Evolutionary conservation across 345 rosid species (phyloP).

Genomic region (Capsella bursapastoris): DNA sequence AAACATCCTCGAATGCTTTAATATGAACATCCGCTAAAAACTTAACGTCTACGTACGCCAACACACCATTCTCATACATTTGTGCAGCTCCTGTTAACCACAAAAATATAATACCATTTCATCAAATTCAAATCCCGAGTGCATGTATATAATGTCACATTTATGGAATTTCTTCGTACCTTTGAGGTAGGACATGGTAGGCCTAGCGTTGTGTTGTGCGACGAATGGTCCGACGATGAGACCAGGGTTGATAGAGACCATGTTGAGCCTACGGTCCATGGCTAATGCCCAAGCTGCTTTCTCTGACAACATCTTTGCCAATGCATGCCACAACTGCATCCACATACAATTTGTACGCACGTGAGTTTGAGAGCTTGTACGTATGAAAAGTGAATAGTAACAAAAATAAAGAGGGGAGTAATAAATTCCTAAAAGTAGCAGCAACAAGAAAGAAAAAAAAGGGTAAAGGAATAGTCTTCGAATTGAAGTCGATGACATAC

Average conservation of each 20-base stretch:
- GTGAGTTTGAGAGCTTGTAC: slow-evolving; percentile 23
- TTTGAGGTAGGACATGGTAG: slow-evolving; percentile 84
- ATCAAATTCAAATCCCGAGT: not conserved
- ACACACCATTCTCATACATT: slow-evolving; percentile 87
- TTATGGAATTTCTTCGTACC: slow-evolving; percentile 45
- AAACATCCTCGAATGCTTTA: slow-evolving; percentile 67
- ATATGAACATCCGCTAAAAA: slow-evolving; percentile 77
- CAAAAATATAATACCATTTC: not conserved
- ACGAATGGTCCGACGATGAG: slow-evolving; percentile 75
- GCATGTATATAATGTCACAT: not conserved
- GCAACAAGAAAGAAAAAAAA: not conserved
- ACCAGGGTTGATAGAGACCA: slow-evolving; percentile 92
- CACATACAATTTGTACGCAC: slow-evolving; percentile 21
- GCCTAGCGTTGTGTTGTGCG: slow-evolving; percentile 67
- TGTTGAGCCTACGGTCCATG: slow-evolving; percentile 80
- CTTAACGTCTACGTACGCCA: slow-evolving; percentile 68
- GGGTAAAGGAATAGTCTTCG: slow-evolving; percentile 8
- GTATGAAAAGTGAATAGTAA: slow-evolving; percentile 7
- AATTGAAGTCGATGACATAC: slow-evolving; percentile 24
- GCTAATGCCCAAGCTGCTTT: slow-evolving; percentile 96
- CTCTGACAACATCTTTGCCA: slow-evolving; percentile 81
- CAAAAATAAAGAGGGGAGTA: slow-evolving; percentile 1
- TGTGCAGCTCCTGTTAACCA: slow-evolving; percentile 71
- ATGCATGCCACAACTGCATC: slow-evolving; percentile 81
- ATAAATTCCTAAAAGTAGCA: slow-evolving; percentile 3